phyloP scores from a whole-genome alignment of 2,329 filamentous ascomycete genomes.

The Talaromyces verruculosus region DNA sequence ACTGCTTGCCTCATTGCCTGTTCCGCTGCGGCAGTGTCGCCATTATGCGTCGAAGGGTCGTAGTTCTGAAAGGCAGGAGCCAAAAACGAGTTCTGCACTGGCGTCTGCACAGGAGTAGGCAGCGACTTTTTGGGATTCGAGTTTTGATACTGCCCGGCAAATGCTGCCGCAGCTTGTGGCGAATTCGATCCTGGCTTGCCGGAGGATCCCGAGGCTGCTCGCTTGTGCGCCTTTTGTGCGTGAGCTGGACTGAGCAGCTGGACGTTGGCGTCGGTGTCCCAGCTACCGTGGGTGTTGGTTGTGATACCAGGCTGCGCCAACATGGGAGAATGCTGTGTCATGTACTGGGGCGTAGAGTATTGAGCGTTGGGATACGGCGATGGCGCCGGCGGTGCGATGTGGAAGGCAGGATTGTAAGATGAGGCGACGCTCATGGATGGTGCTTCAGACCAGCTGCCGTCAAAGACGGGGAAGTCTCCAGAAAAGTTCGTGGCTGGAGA shows the following conservation, averaged over 20 bases:
- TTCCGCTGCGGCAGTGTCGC: slow-evolving; percentile 50
- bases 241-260: slow-evolving; percentile 39
- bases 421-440: slow-evolving; percentile 43
- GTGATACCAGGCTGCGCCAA: slow-evolving; percentile 40
- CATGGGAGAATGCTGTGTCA: slow-evolving; percentile 33
- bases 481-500: slow-evolving; percentile 31
- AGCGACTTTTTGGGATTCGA: slow-evolving; percentile 51
- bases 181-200: slow-evolving; percentile 44
- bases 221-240: slow-evolving; percentile 39
- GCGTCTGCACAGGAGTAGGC: slow-evolving; percentile 57
- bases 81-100: slow-evolving; percentile 53
- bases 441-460: slow-evolving; percentile 33
- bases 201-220: slow-evolving; percentile 45
- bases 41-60: slow-evolving; percentile 45
- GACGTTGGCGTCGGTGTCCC: slow-evolving; percentile 33
- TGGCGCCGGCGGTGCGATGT: slow-evolving; percentile 35
- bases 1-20: slow-evolving; percentile 60
- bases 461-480: slow-evolving; percentile 28
- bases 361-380: slow-evolving; percentile 30
- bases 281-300: slow-evolving; percentile 36
- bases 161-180: slow-evolving; percentile 43
- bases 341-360: slow-evolving; percentile 27
- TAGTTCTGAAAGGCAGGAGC: slow-evolving; percentile 49
- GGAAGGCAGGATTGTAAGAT: slow-evolving; percentile 41
- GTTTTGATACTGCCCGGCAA: slow-evolving; percentile 34